phyloP scores from a whole-genome alignment of 306 rosid species.

The Abrus precatorius region DNA sequence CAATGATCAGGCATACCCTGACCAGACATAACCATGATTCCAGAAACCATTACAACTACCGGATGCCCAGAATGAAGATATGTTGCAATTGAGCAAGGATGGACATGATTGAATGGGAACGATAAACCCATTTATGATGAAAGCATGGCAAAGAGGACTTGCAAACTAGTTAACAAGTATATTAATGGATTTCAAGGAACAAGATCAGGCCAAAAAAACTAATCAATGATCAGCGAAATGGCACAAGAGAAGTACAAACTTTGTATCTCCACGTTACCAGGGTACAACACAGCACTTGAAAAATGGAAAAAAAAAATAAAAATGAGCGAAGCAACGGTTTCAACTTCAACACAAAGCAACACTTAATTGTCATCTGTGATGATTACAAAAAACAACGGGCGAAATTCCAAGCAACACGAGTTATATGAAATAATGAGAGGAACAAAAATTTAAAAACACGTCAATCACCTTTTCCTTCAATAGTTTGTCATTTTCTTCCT shows the following conservation, averaged over 20 bases:
- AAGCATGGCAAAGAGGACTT: conserved; percentile 8
- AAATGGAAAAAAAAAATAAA: not conserved
- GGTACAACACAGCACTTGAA: not conserved
- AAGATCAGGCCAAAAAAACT: conserved; percentile 20
- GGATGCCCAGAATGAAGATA: not conserved
- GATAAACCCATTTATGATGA: conserved; percentile 9
- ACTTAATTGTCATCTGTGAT: not conserved
- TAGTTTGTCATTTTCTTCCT: conserved; percentile 83
- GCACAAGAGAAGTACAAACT: not conserved
- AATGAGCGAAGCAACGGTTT: not conserved
- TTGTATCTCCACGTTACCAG: not conserved
- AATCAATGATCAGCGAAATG: conserved; percentile 17
- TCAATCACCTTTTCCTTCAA: conserved; percentile 83
- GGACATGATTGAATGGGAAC: not conserved
- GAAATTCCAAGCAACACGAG: not conserved
- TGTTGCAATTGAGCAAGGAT: not conserved
- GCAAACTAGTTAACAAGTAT: not conserved
- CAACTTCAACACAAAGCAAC: conserved; percentile 14
- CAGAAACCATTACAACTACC: not conserved
- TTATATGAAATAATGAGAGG: not conserved
- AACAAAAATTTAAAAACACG: not conserved
- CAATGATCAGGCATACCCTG: not conserved
- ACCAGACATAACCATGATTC: not conserved
- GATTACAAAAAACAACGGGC: not conserved
- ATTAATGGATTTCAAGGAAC: not conserved